Conservation (phyloP, 169 alveolate species). For the Cryptosporidium canis region DNA sequence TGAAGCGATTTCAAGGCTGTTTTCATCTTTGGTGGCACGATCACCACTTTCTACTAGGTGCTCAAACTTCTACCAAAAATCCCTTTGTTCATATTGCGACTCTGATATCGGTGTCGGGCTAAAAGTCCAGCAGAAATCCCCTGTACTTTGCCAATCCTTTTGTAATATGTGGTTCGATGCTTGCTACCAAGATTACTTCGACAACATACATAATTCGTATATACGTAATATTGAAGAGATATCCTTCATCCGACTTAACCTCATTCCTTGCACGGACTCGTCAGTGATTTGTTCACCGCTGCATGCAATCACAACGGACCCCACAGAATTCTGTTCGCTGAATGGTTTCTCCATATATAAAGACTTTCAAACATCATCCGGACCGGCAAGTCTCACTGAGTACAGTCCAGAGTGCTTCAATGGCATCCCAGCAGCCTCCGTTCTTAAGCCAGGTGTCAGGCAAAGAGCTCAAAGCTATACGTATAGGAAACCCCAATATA, state of each 20-base stretch:
- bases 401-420: conserved; percentile 40
- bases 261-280: conserved; percentile 50
- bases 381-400: neutral
- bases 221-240: conserved; percentile 18
- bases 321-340: conserved; percentile 36
- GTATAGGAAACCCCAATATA: conserved; percentile 1
- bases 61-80: conserved; percentile 22
- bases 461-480: neutral
- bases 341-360: conserved; percentile 14
- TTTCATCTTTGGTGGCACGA: conserved; percentile 1
- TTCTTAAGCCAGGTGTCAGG: conserved; percentile 38
- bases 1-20: conserved; percentile 31
- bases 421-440: conserved; percentile 24
- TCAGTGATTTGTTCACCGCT: conserved; percentile 48
- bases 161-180: conserved; percentile 42
- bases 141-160: conserved; percentile 22
- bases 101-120: conserved; percentile 54
- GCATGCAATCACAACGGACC: conserved; percentile 44
- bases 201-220: conserved; percentile 33
- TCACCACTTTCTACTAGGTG: conserved; percentile 50
- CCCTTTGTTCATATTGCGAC: conserved; percentile 44
- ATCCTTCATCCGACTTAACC: conserved; percentile 4
- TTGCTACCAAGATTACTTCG: conserved; percentile 43
- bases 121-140: conserved; percentile 33
- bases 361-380: conserved; percentile 1